These are phyloP conservation scores for Blakeslea trispora DNA, from an alignment of 371 early-diverging fungal species.

Conservation along the genomic window DNA sequence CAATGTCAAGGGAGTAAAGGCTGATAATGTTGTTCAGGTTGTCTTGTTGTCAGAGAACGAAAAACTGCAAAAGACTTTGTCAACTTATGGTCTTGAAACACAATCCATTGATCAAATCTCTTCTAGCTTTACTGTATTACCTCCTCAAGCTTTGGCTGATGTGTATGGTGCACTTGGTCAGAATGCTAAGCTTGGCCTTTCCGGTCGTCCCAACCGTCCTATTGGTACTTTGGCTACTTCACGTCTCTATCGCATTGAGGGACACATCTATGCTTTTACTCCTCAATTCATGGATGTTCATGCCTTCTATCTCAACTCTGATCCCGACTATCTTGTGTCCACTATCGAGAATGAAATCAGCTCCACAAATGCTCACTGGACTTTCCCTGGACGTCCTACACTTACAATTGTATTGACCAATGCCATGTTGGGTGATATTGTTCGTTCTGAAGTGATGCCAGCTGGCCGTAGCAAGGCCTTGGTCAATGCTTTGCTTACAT, in stretches of 20 bases:
- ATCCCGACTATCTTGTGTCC: slow-evolving; percentile 79
- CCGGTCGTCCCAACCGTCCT: slow-evolving; percentile 75
- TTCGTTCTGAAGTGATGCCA: slow-evolving; percentile 9
- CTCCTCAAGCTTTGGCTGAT: slow-evolving; percentile 80
- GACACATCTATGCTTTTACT: slow-evolving; percentile 82
- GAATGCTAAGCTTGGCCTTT: slow-evolving; percentile 76
- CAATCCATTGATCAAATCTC: slow-evolving; percentile 70
- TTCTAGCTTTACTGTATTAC: slow-evolving; percentile 70
- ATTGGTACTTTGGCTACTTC: slow-evolving; percentile 80
- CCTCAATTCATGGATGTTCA: slow-evolving; percentile 90
- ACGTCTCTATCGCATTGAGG: slow-evolving; percentile 81
- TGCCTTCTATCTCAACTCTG: slow-evolving; percentile 83
- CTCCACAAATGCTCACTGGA: slow-evolving; percentile 80
- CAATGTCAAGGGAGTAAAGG: slow-evolving; percentile 44
- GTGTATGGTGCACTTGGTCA: slow-evolving; percentile 76
- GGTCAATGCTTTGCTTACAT: slow-evolving; percentile 28
- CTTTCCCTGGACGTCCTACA: slow-evolving; percentile 80
- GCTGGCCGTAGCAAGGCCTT: slow-evolving; percentile 12
- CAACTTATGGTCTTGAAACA: slow-evolving; percentile 80
- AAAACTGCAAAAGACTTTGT: slow-evolving; percentile 67
- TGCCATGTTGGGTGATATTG: slow-evolving; percentile 71
- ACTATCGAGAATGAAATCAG: slow-evolving; percentile 78
- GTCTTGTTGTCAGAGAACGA: slow-evolving; percentile 78
- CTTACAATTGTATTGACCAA: slow-evolving; percentile 77
- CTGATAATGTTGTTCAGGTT: slow-evolving; percentile 75